Evolutionary conservation across 768 basidiomycete genomes (phyloP), one percentile per base, ranked within the genome.

Genomic region (Boletus pseudo-olivaceus): DNA sequence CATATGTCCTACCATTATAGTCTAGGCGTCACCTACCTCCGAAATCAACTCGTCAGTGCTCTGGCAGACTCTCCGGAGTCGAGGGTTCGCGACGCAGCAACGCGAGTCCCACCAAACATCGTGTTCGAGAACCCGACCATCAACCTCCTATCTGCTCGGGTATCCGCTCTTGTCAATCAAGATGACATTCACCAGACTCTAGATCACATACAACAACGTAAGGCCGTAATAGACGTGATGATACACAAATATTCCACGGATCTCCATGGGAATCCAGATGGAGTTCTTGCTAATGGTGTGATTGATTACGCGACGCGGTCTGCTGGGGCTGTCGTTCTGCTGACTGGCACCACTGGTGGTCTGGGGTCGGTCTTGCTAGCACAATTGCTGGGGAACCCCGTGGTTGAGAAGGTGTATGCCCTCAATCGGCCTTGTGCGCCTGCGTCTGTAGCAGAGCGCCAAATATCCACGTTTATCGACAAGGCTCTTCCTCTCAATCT

Each of bases 331-430:
- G 51, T 45, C 1, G 54, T 54, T 1, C 48, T 62, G 3, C 48
- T 78, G 8, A 78, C 78, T 6, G 77, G 78, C 11, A 71, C 73
- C 4, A 78, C 78, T 2, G 78, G 78, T 1, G 71, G 70, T 5
- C 63, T 79, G 1, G 78, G 78, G 2, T 71, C 73, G 1, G 70
- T 74, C 51, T 34, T 76, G 1, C 59, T 78, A 15, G 65, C 68
- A 1, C 59, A 60, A 1, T 59, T 76, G 4, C 56, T 75, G 38
- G 41, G 62, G 17, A 58, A 63, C 37, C 32, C 57, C 1, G 35
- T n/a, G 3, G 67, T 73, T 0, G 51, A 63, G 29, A 63, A 56
- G n/a, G 64, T 77, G 3, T 76, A 72, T 47, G 63, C 70, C 0
- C 58, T 75, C 37, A 76, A 76, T 53, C 64, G 74, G 1, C 59